phyloP scores from a whole-genome alignment of 345 rosid species.

The Eucalyptus curtisii region DNA sequence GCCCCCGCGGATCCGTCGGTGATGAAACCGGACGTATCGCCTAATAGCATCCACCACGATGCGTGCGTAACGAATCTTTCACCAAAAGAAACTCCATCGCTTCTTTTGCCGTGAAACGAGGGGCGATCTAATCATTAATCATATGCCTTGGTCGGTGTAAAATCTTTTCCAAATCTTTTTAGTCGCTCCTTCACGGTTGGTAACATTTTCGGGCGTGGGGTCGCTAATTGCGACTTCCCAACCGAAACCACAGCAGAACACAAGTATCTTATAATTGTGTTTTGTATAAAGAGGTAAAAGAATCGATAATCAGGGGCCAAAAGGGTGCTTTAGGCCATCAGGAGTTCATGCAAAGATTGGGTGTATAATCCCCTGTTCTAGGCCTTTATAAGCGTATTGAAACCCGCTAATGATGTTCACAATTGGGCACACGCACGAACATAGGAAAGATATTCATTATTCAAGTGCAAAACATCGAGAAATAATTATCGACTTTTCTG shows the following conservation, averaged over 20 bases:
- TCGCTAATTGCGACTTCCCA: not conserved
- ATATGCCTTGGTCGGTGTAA: not conserved
- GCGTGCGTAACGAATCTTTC: not conserved
- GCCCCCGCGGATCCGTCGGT: not conserved
- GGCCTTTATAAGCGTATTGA: not conserved
- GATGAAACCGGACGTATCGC: not conserved
- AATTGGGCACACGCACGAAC: not conserved
- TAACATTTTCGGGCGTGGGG: not conserved
- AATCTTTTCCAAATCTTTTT: not conserved
- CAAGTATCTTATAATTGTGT: not conserved
- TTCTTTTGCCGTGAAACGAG: not conserved
- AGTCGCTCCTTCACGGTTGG: not conserved
- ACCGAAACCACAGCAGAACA: not conserved
- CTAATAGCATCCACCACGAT: not conserved
- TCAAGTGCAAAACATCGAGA: not conserved
- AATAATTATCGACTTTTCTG: not conserved
- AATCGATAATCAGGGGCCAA: not conserved
- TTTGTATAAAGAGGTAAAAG: not conserved
- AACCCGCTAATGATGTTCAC: not conserved
- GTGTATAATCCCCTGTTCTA: not conserved
- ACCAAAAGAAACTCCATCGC: not conserved
- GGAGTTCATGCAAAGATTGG: not conserved
- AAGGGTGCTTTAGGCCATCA: not conserved
- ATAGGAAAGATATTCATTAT: not conserved
- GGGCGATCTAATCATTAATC: not conserved